These are phyloP conservation scores for Saccharomycopsis selenospora DNA, from an alignment of 805 yeast genomes.

Conservation along the genomic window DNA sequence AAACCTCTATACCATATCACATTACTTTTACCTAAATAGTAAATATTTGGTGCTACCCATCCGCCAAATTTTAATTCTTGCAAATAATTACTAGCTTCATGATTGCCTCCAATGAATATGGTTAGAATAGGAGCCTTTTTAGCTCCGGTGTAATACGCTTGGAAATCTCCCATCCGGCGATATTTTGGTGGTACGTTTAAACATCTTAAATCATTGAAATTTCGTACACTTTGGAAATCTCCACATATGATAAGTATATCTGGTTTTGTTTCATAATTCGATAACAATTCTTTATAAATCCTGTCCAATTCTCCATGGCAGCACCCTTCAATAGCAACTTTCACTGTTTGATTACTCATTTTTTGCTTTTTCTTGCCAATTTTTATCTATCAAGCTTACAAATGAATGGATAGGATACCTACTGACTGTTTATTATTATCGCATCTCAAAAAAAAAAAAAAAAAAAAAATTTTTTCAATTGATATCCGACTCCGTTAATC, in stretches of 20 bases:
- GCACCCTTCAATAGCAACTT: constrained; percentile 79
- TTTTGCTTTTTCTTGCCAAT: too few relatives aligned
- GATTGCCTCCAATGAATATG: constrained; percentile 89
- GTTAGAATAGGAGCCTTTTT: constrained; percentile 68
- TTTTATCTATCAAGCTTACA: too few relatives aligned
- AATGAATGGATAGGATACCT: too few relatives aligned
- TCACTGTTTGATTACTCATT: too few relatives aligned
- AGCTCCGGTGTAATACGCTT: constrained; percentile 55
- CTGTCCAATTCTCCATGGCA: constrained; percentile 72
- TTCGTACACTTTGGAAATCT: constrained; percentile 80
- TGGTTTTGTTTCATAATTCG: constrained; percentile 25
- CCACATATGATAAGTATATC: constrained; percentile 78
- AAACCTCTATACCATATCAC: constrained; percentile 70
- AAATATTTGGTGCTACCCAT: constrained; percentile 85
- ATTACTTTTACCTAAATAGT: constrained; percentile 74
- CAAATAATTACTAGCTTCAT: constrained; percentile 78
- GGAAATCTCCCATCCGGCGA: constrained; percentile 70
- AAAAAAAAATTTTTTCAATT: too few relatives aligned
- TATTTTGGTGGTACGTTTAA: constrained; percentile 79
- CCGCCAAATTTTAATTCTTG: constrained; percentile 77
- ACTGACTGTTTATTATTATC: too few relatives aligned
- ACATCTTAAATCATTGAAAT: constrained; percentile 53
- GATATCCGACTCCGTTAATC: too few relatives aligned
- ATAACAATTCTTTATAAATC: constrained; percentile 40
- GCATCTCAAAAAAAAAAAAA: too few relatives aligned